Conservation (phyloP, 2,329 filamentous ascomycete species). For the Aspergillus sp. region DNA sequence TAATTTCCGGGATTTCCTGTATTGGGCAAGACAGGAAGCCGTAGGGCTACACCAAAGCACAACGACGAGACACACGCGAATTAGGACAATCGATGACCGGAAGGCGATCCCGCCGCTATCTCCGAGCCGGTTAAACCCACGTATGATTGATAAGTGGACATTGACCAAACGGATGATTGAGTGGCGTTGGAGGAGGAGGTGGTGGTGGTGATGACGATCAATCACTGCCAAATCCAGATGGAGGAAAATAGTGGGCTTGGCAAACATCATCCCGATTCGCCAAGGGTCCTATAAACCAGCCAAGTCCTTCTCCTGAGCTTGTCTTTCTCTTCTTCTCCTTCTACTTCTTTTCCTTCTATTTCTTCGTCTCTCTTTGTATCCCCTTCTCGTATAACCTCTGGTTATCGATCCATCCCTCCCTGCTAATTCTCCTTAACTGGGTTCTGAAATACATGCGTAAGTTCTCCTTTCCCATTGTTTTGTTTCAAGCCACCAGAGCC, state of each 20-base stretch:
- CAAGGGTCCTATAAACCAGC: slow-evolving; percentile 12
- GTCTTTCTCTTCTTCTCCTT: slow-evolving; percentile 2
- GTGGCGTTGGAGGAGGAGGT: too few relatives aligned
- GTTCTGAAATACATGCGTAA: slow-evolving; percentile 38
- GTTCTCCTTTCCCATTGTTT: slow-evolving; percentile 15
- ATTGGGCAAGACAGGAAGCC: too few relatives aligned
- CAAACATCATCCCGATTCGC: slow-evolving; percentile 13
- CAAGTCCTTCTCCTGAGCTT: slow-evolving; percentile 4
- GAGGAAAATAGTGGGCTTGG: slow-evolving; percentile 9
- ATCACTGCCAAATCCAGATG: not conserved
- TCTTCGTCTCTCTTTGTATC: not conserved
- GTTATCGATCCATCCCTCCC: not conserved
- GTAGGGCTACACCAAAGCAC: too few relatives aligned
- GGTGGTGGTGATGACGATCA: too few relatives aligned
- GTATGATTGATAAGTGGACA: not conserved
- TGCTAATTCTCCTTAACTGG: slow-evolving; percentile 6
- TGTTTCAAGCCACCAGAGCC: not conserved
- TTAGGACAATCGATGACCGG: not conserved
- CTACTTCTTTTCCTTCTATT: not conserved
- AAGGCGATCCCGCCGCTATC: too few relatives aligned
- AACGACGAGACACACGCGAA: not conserved
- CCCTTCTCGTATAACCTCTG: not conserved
- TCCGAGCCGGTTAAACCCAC: not conserved
- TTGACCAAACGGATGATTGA: not conserved
- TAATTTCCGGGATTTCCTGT: not conserved